phyloP scores from a whole-genome alignment of 371 early-diverging fungal species.

The Ordospora colligata region DNA sequence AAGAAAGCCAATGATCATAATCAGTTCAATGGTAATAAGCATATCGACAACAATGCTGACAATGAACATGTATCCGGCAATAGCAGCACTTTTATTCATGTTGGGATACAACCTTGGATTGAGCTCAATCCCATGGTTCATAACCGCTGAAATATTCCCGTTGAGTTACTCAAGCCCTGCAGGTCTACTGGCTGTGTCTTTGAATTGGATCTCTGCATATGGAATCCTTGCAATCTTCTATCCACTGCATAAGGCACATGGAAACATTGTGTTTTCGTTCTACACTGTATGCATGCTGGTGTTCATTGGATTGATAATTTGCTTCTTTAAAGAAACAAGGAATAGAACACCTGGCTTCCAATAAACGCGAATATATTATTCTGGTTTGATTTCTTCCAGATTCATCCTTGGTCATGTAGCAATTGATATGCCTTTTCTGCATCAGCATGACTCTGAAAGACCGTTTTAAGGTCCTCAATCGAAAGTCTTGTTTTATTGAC shows the following conservation, averaged over 20 bases:
- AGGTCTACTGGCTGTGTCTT: not conserved
- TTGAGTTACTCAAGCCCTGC: conserved; percentile 24
- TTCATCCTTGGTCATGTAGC: not conserved
- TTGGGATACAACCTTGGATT: conserved; percentile 71
- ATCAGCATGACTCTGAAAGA: not conserved
- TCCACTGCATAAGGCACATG: not conserved
- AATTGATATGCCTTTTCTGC: not conserved
- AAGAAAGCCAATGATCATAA: conserved; percentile 68
- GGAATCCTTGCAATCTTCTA: not conserved
- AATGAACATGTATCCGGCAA: conserved; percentile 64
- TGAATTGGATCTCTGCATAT: conserved; percentile 45
- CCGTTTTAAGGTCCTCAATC: not conserved
- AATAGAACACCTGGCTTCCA: conserved; percentile 30
- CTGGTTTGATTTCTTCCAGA: not conserved
- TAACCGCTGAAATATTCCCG: conserved; percentile 72
- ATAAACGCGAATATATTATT: conserved; percentile 14
- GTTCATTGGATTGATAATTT: conserved; percentile 12
- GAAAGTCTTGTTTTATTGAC: too few relatives aligned
- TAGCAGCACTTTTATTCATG: conserved; percentile 68
- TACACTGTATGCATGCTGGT: conserved; percentile 5
- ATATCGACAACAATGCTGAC: conserved; percentile 27
- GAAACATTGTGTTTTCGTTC: conserved; percentile 5
- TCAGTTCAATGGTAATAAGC: conserved; percentile 65
- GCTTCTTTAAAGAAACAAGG: conserved; percentile 38
- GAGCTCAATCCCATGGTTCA: conserved; percentile 66